A percentile compares a stretch with the other conserved stretches of the same genome.
phyloP scores from a whole-genome alignment of 2,329 filamentous ascomycete species.

The Colletotrichum australisinense region DNA sequence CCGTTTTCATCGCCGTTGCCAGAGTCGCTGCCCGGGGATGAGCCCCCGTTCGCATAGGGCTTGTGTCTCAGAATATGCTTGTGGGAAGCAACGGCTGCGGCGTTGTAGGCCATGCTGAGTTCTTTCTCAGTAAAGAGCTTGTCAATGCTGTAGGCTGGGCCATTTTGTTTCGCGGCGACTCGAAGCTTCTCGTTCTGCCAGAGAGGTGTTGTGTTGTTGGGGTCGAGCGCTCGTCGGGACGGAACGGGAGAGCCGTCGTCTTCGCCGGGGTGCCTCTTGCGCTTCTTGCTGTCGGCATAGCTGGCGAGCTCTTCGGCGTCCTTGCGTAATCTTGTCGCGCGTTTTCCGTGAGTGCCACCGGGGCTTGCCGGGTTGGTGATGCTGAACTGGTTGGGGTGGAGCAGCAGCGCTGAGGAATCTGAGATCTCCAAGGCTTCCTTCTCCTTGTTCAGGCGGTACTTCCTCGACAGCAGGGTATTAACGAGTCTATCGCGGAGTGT shows the following conservation, averaged over 20 bases:
- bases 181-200: slow-evolving; percentile 72
- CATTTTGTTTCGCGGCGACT: slow-evolving; percentile 65
- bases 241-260: slow-evolving; percentile 74
- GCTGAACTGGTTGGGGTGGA: slow-evolving; percentile 77
- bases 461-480: slow-evolving; percentile 73
- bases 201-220: slow-evolving; percentile 68
- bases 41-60: slow-evolving; percentile 61
- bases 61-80: slow-evolving; percentile 71
- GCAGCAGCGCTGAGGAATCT: slow-evolving; percentile 72
- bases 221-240: slow-evolving; percentile 65
- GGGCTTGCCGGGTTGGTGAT: slow-evolving; percentile 73
- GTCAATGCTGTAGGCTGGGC: slow-evolving; percentile 73
- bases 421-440: slow-evolving; percentile 77
- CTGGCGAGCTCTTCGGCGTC: slow-evolving; percentile 69
- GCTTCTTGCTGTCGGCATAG: slow-evolving; percentile 69
- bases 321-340: slow-evolving; percentile 70
- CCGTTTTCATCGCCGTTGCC: slow-evolving; percentile 64
- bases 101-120: slow-evolving; percentile 73
- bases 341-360: slow-evolving; percentile 71
- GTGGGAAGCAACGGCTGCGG: slow-evolving; percentile 70
- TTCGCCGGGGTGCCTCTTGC: slow-evolving; percentile 69
- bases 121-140: slow-evolving; percentile 80
- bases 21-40: slow-evolving; percentile 64
- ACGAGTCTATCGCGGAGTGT: slow-evolving; percentile 74
- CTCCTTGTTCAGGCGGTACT: slow-evolving; percentile 72